Base-by-base conservation (phyloP, 2,329 filamentous ascomycete species). In the Chaetomiaceae sp. region DNA sequence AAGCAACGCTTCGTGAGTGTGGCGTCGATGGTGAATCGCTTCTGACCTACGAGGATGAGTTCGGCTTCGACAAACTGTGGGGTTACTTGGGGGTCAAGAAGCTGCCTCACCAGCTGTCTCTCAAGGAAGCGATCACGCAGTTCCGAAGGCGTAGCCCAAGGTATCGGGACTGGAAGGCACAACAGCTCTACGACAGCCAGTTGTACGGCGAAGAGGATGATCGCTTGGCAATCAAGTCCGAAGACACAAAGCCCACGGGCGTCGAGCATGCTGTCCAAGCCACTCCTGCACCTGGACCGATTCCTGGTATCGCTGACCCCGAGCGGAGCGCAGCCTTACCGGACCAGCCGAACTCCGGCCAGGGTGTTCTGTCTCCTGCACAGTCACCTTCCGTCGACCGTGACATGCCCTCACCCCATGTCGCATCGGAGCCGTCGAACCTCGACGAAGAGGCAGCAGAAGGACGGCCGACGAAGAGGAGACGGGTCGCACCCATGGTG, bases 1-100 rank as follows among this genome's bases (percentile, higher is more conserved):
- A 83, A 53, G 64, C 65, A 19, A 72, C 71, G 4, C 68, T 95
- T 5, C 72, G 76, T 6, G 77, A 84, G 1, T 77, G 89, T 51
- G 76, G 84, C 7, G 73, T 92, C 5, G 81, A 84, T 51, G 89
- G 89, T 1, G 74, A 81, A 40, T 75, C 78, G 0, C 73, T 91
- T 0, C 71, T 92, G 1, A 81, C 78, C 0, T 77, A 71, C 22
- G 73, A 78, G 31, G 73, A 85, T 11, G 69, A 79, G 20, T 72
- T 73, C 36, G 58, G 65, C 2, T 70, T 72, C 1, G 69, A 73
- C 12, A 75, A 83, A 31, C 66, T 83, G 14, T 74, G 74, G 59
- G 57, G 67, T 3, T 79, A 80, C 6, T 72, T 89, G 17, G 78
- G 75, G 1, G 71, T 91, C 51, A 77, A 68, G 36, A 74, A 77